These are phyloP conservation scores for Microdochium bolleyi DNA, from an alignment of 2,329 filamentous ascomycete genomes.

Conservation along the genomic window DNA sequence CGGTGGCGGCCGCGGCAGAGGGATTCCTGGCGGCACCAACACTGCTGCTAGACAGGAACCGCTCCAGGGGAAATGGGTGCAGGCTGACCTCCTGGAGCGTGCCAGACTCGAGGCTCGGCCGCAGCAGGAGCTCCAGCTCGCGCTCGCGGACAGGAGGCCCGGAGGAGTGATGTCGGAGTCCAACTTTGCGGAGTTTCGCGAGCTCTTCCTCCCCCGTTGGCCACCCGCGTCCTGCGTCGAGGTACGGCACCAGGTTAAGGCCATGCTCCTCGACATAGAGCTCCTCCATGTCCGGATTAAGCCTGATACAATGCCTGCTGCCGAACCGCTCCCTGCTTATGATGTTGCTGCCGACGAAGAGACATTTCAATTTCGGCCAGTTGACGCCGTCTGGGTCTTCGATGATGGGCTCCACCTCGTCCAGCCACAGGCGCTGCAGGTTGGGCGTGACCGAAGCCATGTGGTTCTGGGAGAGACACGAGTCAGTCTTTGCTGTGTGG, in stretches of 20 bases:
- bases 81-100: background rate
- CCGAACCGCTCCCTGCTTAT: background rate
- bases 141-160: background rate
- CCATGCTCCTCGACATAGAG: constrained; percentile 5
- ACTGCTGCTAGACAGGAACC: background rate
- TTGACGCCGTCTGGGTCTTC: background rate
- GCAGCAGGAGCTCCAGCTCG: background rate
- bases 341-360: constrained; percentile 7
- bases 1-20: constrained; percentile 10
- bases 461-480: constrained; percentile 1
- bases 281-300: constrained; percentile 5
- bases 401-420: constrained; percentile 2
- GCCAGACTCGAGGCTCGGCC: background rate
- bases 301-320: background rate
- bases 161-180: constrained; percentile 5
- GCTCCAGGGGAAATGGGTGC: background rate
- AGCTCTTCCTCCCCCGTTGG: too few relatives aligned
- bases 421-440: constrained; percentile 14
- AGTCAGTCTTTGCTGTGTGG: constrained; percentile 2
- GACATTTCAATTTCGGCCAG: constrained; percentile 4
- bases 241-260: background rate
- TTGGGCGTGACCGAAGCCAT: constrained; percentile 11
- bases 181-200: constrained; percentile 5
- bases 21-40: constrained; percentile 8
- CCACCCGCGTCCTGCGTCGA: background rate